Percentiles rank a stretch among this genome's conserved stretches.
Conservation (phyloP, 1,139 yeast species). For the Yamadazyma dushanensis region DNA sequence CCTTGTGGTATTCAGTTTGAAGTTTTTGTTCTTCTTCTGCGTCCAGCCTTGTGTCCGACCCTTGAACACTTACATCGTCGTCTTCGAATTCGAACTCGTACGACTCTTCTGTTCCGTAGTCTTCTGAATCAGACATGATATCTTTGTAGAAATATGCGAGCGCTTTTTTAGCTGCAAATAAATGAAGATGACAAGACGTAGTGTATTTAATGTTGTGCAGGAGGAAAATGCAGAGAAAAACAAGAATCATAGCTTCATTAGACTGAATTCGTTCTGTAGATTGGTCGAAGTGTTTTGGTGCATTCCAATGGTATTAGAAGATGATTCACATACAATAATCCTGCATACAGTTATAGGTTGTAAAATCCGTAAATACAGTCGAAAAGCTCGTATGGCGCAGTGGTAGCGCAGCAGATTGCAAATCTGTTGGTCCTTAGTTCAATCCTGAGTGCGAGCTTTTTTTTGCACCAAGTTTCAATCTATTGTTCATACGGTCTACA, state of each 20-base stretch:
- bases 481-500: neutral
- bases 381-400: conserved; percentile 50
- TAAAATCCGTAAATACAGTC: neutral
- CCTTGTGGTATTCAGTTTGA: conserved; percentile 61
- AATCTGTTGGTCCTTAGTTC: conserved; percentile 67
- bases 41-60: conserved; percentile 26
- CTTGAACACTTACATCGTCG: conserved; percentile 45
- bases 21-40: conserved; percentile 22
- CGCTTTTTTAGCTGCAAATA: neutral
- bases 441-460: conserved; percentile 75
- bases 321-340: neutral
- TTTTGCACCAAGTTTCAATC: conserved; percentile 13
- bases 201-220: too few species aligned
- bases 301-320: neutral
- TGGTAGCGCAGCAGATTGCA: conserved; percentile 60
- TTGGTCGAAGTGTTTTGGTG: too few species aligned
- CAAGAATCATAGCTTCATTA: too few species aligned
- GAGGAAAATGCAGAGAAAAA: too few species aligned
- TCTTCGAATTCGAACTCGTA: conserved; percentile 69
- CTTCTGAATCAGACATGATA: conserved; percentile 59
- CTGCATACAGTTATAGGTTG: neutral
- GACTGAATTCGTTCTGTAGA: too few species aligned
- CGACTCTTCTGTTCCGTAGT: conserved; percentile 58
- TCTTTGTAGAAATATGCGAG: neutral
- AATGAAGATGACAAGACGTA: too few species aligned